Evolutionary conservation across 108 stramenopile genomes (phyloP).

Genomic region (Schizochytrium sp.): DNA sequence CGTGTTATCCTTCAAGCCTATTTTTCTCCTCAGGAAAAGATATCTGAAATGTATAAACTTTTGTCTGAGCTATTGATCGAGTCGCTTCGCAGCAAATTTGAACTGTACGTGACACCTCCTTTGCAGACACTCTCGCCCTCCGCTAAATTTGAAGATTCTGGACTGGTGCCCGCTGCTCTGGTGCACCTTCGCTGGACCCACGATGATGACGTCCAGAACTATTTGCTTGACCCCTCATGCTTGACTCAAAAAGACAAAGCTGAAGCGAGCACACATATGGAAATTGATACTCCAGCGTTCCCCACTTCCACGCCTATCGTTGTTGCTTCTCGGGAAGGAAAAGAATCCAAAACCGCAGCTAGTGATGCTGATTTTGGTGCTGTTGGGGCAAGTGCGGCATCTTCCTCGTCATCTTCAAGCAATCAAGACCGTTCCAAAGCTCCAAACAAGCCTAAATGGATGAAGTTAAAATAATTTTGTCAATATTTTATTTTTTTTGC

Average conservation of each 20-base stretch:
- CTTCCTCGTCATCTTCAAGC: background rate
- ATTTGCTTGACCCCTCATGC: background rate
- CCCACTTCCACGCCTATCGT: background rate
- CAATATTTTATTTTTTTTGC: constrained; percentile 4
- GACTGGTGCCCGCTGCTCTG: constrained; percentile 45
- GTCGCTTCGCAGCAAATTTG: background rate
- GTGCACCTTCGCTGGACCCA: constrained; percentile 33
- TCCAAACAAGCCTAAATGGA: constrained; percentile 12
- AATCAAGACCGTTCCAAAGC: background rate
- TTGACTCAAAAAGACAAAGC: background rate
- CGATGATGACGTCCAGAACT: background rate
- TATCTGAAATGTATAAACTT: background rate
- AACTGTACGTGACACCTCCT: constrained; percentile 41
- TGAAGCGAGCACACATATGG: background rate
- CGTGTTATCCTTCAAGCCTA: constrained; percentile 40
- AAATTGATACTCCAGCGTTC: background rate
- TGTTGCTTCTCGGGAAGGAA: background rate
- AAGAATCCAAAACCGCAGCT: background rate
- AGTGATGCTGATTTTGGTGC: background rate
- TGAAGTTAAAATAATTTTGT: constrained; percentile 1
- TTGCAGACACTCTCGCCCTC: background rate
- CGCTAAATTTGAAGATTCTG: background rate
- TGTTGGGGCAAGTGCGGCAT: background rate
- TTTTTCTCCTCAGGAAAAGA: constrained; percentile 42
- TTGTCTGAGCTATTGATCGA: background rate